A percentile compares a stretch with the other conserved stretches of the same genome.
Evolutionary conservation across 768 basidiomycete genomes (phyloP).

Genomic region (Suillus variegatus): DNA sequence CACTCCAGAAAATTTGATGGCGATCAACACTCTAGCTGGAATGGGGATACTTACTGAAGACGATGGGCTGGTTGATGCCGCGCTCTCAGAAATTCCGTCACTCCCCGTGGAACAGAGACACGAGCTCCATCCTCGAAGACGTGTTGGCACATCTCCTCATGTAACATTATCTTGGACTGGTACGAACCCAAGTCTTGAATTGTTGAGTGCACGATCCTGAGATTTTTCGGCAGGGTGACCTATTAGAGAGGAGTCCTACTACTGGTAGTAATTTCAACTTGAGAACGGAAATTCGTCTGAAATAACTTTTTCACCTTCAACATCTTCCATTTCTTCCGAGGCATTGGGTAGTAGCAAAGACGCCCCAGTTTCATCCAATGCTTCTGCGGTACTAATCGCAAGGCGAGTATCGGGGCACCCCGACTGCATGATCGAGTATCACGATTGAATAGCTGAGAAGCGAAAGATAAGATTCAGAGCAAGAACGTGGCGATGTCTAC

Average conservation of each 20-base stretch:
- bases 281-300: background rate
- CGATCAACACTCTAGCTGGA: constrained; percentile 83
- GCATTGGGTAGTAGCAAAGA: background rate
- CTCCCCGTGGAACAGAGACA: constrained; percentile 67
- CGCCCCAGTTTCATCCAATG: background rate
- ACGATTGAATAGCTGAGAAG: background rate
- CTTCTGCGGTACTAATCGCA: background rate
- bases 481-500: background rate
- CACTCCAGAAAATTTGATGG: constrained; percentile 77
- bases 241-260: background rate
- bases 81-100: constrained; percentile 75
- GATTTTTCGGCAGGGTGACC: constrained; percentile 42
- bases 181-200: constrained; percentile 29
- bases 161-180: constrained; percentile 72
- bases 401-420: background rate
- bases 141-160: constrained; percentile 66
- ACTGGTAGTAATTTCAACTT: background rate
- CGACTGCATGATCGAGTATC: background rate
- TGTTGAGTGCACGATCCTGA: constrained; percentile 3
- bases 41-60: constrained; percentile 85
- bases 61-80: constrained; percentile 82
- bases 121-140: constrained; percentile 65
- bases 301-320: background rate
- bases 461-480: background rate
- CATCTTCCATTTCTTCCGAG: background rate